Percentiles rank a stretch among this genome's conserved stretches.
These are phyloP conservation scores for Ceratobasidium sp. DNA, from an alignment of 1,284 basidiomycete genomes.

Conservation along the genomic window DNA sequence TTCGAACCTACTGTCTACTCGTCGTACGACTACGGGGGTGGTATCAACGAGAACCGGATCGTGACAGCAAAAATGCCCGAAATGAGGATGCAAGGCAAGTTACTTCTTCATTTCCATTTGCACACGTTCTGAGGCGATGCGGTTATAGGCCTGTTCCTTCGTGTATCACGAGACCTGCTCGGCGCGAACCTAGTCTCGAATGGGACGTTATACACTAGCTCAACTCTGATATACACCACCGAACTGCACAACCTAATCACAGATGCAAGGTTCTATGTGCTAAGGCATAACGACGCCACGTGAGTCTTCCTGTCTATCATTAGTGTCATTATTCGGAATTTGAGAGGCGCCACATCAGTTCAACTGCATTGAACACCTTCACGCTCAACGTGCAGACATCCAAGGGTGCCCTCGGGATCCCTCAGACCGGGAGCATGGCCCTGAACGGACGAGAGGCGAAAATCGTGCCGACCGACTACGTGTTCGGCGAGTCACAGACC, in stretches of 20 bases:
- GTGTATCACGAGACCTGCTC: slow-evolving; percentile 51
- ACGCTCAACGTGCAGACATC: slow-evolving; percentile 46
- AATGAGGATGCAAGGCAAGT: slow-evolving; percentile 48
- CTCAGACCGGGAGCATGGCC: slow-evolving; percentile 40
- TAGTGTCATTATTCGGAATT: background rate
- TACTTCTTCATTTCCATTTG: background rate
- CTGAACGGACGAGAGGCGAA: slow-evolving; percentile 46
- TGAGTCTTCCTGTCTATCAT: slow-evolving; percentile 41
- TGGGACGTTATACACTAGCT: slow-evolving; percentile 45
- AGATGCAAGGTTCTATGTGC: slow-evolving; percentile 51
- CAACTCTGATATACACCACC: slow-evolving; percentile 42
- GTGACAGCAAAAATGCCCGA: slow-evolving; percentile 49
- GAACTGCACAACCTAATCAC: slow-evolving; percentile 46
- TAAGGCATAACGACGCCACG: slow-evolving; percentile 52
- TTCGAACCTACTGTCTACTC: slow-evolving; percentile 58
- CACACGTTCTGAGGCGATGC: background rate
- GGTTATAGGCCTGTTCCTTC: slow-evolving; percentile 60
- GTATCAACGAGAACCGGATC: slow-evolving; percentile 49
- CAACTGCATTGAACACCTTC: slow-evolving; percentile 34
- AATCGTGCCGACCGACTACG: slow-evolving; percentile 47
- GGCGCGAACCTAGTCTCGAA: slow-evolving; percentile 48
- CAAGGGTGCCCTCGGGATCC: slow-evolving; percentile 45
- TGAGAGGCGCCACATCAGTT: background rate
- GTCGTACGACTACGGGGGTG: slow-evolving; percentile 52
- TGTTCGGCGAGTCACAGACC: slow-evolving; percentile 18